These are phyloP conservation scores for Glycine latifolia DNA, from an alignment of 306 rosid genomes.

Conservation along the genomic window DNA sequence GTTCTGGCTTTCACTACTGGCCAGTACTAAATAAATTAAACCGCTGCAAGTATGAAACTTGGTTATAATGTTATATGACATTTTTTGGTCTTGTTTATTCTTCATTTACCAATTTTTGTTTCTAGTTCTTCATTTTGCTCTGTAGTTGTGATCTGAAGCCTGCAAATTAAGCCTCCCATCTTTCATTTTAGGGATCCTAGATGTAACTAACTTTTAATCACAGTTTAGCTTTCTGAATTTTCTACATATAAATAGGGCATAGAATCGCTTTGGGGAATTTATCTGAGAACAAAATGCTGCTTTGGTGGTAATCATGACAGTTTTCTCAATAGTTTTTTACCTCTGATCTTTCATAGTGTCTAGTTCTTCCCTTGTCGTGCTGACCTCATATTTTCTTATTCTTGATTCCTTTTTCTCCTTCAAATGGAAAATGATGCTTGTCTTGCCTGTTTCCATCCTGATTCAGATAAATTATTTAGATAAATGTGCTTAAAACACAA, in stretches of 20 bases:
- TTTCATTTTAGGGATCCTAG: not conserved
- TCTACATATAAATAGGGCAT: not conserved
- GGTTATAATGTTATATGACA: not conserved
- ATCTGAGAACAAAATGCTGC: not conserved
- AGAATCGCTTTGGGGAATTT: not conserved
- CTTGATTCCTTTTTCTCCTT: not conserved
- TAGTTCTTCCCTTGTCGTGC: not conserved
- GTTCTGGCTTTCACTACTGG: not conserved
- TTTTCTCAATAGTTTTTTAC: not conserved
- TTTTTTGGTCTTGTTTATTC: not conserved
- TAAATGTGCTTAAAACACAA: not conserved
- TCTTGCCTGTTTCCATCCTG: not conserved
- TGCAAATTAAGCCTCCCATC: not conserved
- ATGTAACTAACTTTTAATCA: constrained; percentile 21
- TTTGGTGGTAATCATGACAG: not conserved
- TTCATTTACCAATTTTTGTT: not conserved
- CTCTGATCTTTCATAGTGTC: not conserved
- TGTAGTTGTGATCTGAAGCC: not conserved
- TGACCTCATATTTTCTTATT: not conserved
- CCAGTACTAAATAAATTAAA: constrained; percentile 9
- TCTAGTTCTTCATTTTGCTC: not conserved
- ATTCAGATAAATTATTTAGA: too few relatives aligned
- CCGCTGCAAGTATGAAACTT: constrained; percentile 24
- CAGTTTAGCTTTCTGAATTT: not conserved
- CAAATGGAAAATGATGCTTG: not conserved